Evolutionary conservation across 2,329 filamentous ascomycete species (phyloP).

Genomic region (Blumeria graminis): DNA sequence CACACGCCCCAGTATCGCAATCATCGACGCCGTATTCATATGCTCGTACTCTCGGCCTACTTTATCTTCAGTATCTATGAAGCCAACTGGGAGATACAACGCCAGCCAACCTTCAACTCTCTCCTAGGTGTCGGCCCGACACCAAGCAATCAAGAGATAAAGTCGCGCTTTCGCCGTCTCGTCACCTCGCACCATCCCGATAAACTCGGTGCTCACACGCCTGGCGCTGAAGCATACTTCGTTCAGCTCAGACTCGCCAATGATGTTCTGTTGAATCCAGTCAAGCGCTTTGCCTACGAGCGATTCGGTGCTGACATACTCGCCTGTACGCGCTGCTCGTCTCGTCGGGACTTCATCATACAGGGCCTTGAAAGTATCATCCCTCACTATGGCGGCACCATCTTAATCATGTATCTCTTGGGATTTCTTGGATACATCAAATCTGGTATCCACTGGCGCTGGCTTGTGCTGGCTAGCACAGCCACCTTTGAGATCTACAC

Average conservation of each 20-base stretch:
- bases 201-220: conserved; percentile 25
- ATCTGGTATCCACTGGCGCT: conserved; percentile 41
- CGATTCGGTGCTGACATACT: conserved; percentile 56
- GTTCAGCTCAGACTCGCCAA: conserved; percentile 63
- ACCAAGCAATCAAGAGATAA: conserved; percentile 53
- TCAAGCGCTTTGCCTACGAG: conserved; percentile 68
- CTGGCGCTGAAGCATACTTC: conserved; percentile 31
- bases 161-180: conserved; percentile 62
- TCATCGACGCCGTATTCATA: conserved; percentile 64
- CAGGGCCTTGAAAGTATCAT: conserved; percentile 36
- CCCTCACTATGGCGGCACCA: conserved; percentile 35
- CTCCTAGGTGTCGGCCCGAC: conserved; percentile 45
- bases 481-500: conserved; percentile 31
- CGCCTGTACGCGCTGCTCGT: conserved; percentile 39
- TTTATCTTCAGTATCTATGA: conserved; percentile 85
- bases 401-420: conserved; percentile 32
- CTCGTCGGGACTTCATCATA: conserved; percentile 47
- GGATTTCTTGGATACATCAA: conserved; percentile 42
- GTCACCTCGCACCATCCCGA: conserved; percentile 58
- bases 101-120: conserved; percentile 52
- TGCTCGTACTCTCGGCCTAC: conserved; percentile 60
- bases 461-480: conserved; percentile 29
- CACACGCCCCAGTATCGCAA: conserved; percentile 42
- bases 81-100: conserved; percentile 56
- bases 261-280: conserved; percentile 58